phyloP scores from a whole-genome alignment of 345 rosid species.

The Draba incana region DNA sequence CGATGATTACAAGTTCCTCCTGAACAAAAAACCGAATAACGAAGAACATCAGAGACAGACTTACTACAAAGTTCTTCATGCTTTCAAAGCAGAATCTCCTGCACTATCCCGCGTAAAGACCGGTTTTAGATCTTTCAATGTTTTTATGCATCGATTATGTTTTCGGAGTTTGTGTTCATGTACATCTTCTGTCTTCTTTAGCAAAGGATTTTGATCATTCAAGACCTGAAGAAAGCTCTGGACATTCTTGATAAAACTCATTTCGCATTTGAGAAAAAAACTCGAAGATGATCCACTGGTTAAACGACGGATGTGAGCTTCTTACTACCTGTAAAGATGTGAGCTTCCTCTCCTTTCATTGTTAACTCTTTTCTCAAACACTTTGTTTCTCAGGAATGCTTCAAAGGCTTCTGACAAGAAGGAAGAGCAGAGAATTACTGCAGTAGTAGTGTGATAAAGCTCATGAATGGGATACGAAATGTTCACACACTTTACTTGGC shows the following conservation, averaged over 20 bases:
- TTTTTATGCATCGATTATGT: neutral
- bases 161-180: conserved; percentile 13
- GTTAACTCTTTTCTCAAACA: neutral
- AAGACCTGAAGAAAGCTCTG: conserved; percentile 19
- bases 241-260: neutral
- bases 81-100: conserved; percentile 16
- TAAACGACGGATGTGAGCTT: neutral
- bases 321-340: conserved; percentile 10
- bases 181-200: conserved; percentile 15
- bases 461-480: conserved; percentile 12
- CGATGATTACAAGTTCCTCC: neutral
- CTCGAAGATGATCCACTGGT: conserved; percentile 10
- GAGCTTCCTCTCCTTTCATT: conserved; percentile 2
- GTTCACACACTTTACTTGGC: neutral
- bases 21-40: neutral
- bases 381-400: conserved; percentile 20
- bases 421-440: neutral
- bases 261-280: neutral
- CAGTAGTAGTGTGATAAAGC: neutral
- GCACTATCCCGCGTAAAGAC: conserved; percentile 23
- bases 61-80: conserved; percentile 20
- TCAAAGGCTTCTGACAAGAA: neutral
- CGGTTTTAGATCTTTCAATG: neutral
- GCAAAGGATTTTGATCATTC: conserved; percentile 1
- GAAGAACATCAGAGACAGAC: neutral